These are phyloP conservation scores for Fusarium sp. DNA, from an alignment of 2,329 filamentous ascomycete species.

Conservation along the genomic window DNA sequence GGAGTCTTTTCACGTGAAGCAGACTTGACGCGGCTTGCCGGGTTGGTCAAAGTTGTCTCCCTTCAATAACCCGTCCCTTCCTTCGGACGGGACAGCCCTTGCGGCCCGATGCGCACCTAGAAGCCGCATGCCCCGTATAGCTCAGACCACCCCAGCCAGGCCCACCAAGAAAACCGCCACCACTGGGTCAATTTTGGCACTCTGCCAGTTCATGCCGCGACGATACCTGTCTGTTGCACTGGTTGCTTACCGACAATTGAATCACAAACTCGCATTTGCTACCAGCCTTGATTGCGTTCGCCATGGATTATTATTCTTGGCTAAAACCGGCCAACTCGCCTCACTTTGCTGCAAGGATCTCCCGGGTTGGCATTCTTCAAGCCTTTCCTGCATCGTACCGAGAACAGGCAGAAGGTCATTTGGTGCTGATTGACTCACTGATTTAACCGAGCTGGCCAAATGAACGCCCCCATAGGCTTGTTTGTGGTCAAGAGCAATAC, in stretches of 20 bases:
- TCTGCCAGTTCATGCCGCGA: background rate
- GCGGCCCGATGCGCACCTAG: constrained; percentile 46
- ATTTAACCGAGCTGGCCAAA: background rate
- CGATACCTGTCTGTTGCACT: background rate
- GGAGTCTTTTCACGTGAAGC: constrained; percentile 42
- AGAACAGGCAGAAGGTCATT: background rate
- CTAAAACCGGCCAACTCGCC: background rate
- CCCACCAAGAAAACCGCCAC: constrained; percentile 8
- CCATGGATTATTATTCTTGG: background rate
- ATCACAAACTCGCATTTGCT: background rate
- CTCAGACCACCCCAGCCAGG: constrained; percentile 36
- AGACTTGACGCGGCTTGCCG: constrained; percentile 44
- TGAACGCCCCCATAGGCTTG: background rate
- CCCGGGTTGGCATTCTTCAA: background rate
- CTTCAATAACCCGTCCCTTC: constrained; percentile 39
- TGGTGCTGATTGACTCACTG: background rate
- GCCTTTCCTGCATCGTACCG: background rate
- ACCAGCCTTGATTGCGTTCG: background rate
- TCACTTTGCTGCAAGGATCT: background rate
- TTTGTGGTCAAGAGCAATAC: background rate
- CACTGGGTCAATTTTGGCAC: constrained; percentile 12
- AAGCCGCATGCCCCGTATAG: constrained; percentile 41
- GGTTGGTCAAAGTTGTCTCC: constrained; percentile 38
- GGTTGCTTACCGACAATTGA: constrained; percentile 20
- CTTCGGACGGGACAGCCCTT: constrained; percentile 45